Evolutionary conservation across 345 rosid species (phyloP).

Genomic region (Microthlaspi erraticum): DNA sequence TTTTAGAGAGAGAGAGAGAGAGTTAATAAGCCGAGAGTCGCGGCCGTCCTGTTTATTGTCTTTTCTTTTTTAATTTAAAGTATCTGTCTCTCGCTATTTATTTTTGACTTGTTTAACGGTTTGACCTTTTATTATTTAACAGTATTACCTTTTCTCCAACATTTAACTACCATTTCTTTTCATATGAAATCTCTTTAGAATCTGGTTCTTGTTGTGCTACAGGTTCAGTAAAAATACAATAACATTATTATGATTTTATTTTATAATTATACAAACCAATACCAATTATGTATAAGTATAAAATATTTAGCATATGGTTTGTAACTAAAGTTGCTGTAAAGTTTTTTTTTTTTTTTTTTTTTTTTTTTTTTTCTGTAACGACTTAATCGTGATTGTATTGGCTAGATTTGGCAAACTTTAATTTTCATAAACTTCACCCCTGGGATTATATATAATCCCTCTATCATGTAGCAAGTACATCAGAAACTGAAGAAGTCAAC

Average conservation of each 20-base stretch:
- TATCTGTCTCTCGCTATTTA: slow-evolving; percentile 25
- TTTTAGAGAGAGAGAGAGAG: slow-evolving; percentile 24
- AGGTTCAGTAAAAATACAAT: no score
- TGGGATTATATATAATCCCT: background rate
- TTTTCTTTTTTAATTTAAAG: background rate
- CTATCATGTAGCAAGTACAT: slow-evolving; percentile 32
- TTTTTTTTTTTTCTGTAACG: no score
- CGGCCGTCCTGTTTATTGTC: slow-evolving; percentile 38
- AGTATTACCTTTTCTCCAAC: background rate
- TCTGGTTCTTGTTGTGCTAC: background rate
- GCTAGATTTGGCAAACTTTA: slow-evolving; percentile 10
- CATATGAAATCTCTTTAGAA: slow-evolving; percentile 17
- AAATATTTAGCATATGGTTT: no score
- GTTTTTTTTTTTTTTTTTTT: no score
- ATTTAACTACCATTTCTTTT: background rate
- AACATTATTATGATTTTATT: no score
- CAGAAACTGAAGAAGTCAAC: slow-evolving; percentile 27
- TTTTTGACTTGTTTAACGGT: slow-evolving; percentile 34
- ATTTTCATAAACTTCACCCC: background rate
- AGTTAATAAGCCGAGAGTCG: slow-evolving; percentile 20
- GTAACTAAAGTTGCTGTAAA: no score
- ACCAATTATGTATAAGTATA: no score
- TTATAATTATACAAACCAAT: no score
- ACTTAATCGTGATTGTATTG: background rate
- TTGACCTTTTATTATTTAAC: slow-evolving; percentile 13